These are phyloP conservation scores for Anaeromyces robustus DNA, from an alignment of 192 early-diverging fungal species.

Conservation along the genomic window DNA sequence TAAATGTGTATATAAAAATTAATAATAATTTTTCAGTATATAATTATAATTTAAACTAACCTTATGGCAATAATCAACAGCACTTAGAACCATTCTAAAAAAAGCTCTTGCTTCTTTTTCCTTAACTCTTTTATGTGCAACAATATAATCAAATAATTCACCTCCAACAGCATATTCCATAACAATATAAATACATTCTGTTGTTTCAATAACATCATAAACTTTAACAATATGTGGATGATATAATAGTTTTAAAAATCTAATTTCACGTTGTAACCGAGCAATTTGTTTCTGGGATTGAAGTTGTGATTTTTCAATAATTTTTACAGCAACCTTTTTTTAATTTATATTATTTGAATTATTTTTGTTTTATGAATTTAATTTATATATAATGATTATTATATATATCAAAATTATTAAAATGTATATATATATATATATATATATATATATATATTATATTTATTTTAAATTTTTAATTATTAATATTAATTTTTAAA, in stretches of 20 bases:
- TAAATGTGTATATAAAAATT: too few species aligned
- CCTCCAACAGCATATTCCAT: slow-evolving; percentile 80
- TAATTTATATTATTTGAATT: background rate
- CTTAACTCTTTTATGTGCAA: slow-evolving; percentile 55
- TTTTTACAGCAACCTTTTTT: slow-evolving; percentile 40
- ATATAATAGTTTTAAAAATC: slow-evolving; percentile 66
- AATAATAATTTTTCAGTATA: too few species aligned
- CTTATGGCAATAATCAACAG: slow-evolving; percentile 49
- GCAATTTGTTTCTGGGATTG: slow-evolving; percentile 46
- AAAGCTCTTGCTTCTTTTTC: slow-evolving; percentile 76
- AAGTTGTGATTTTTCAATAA: slow-evolving; percentile 44
- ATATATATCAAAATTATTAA: too few species aligned
- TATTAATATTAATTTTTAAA: too few species aligned
- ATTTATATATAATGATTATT: too few species aligned
- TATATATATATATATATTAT: too few species aligned
- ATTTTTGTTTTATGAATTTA: too few species aligned
- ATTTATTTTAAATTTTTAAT: too few species aligned
- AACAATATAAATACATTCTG: slow-evolving; percentile 63
- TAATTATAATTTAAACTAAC: too few species aligned
- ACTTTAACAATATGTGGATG: slow-evolving; percentile 83
- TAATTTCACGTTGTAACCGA: slow-evolving; percentile 64
- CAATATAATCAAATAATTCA: slow-evolving; percentile 75
- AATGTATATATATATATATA: too few species aligned
- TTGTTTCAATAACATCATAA: slow-evolving; percentile 64
- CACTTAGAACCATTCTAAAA: slow-evolving; percentile 68